Evolutionary conservation across 257 asterid species (phyloP), one percentile per base, ranked within the genome.

Genomic region (Nicotiana undulata): DNA sequence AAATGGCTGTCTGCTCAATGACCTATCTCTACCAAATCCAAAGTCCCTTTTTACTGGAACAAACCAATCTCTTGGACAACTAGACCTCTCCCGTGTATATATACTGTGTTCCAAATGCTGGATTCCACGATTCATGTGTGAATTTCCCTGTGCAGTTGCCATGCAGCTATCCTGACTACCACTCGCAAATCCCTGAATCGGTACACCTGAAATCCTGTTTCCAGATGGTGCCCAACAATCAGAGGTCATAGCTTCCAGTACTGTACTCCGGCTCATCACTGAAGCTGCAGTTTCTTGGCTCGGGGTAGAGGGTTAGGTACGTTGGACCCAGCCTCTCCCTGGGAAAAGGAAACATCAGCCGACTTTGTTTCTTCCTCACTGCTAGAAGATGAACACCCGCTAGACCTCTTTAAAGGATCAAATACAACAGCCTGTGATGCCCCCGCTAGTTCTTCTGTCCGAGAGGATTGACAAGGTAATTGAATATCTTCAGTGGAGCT

Each of bases 71-170:
- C 97, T 83, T 4, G 97, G 96, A 63, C 93, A 88, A 3, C 82
- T 83, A 87, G 83, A 90, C 90, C 94, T 90, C 58, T 94, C 96
- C 6, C 88, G 89, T 1, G 58, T 90, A 90, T 82, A 88, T 91
- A 20, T 95, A 85, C 24, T 89, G 99, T 56, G 90, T 87, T 68
- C 90, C 97, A 96, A 93, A 90, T 12, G 85, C 88, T 22, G 87
- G 63, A 79, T 86, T 87, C 63, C 90, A 9, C 77, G 86, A n/a
- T 86, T 91, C 9, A 76, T 77, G 80, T 78, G 83, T 6, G 96
- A 88, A 76, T 84, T 90, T 7, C 83, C 88, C 91, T 94, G 90
- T 1, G 88, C 68, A 4, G 89, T 68, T 37, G 86, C 93, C 3
- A 83, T 79, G 83, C 81, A 85, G 13, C 87, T 51, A 18, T 88